Conservation (phyloP, 2,329 filamentous ascomycete species). For the Fusarium chlamydosporum region DNA sequence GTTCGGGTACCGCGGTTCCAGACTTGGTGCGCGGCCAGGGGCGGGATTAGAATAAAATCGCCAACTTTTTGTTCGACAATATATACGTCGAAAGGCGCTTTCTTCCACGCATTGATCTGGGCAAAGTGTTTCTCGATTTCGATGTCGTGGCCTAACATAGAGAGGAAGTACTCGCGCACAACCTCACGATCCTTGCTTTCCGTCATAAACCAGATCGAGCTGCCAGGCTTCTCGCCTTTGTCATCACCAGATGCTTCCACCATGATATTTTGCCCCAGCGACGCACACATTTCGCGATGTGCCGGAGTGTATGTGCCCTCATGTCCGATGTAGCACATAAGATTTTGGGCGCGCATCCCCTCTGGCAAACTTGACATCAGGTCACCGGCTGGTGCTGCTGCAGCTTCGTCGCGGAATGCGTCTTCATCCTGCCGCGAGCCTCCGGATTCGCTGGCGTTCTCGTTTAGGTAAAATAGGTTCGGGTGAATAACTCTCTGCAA, state of each 20-base stretch:
- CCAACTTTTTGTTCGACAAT: conserved; percentile 91
- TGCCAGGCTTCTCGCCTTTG: conserved; percentile 84
- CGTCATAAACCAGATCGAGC: conserved; percentile 99
- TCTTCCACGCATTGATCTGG: conserved; percentile 94
- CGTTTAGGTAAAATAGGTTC: conserved; percentile 90
- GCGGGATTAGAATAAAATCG: conserved; percentile 94
- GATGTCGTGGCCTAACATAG: conserved; percentile 93
- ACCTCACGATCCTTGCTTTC: conserved; percentile 92
- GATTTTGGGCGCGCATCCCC: conserved; percentile 92
- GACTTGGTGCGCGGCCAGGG: conserved; percentile 94
- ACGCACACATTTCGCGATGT: conserved; percentile 98
- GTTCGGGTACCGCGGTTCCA: conserved; percentile 98
- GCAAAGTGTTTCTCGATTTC: conserved; percentile 98
- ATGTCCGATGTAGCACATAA: conserved; percentile 98
- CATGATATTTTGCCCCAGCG: conserved; percentile 97
- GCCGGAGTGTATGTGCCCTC: conserved; percentile 97
- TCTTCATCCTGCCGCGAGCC: conserved; percentile 55
- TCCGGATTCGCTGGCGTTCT: conserved; percentile 69
- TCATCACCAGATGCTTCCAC: conserved; percentile 85
- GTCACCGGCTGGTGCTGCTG: conserved; percentile 82
- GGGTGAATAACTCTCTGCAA: conserved; percentile 83
- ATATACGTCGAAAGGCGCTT: conserved; percentile 92
- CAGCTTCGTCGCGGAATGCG: conserved; percentile 65
- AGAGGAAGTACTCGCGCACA: conserved; percentile 94
- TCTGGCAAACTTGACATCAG: conserved; percentile 92